A percentile compares a stretch with the other conserved stretches of the same genome.
phyloP scores from a whole-genome alignment of 23 red algal species.

The Gracilaria gracilis region DNA sequence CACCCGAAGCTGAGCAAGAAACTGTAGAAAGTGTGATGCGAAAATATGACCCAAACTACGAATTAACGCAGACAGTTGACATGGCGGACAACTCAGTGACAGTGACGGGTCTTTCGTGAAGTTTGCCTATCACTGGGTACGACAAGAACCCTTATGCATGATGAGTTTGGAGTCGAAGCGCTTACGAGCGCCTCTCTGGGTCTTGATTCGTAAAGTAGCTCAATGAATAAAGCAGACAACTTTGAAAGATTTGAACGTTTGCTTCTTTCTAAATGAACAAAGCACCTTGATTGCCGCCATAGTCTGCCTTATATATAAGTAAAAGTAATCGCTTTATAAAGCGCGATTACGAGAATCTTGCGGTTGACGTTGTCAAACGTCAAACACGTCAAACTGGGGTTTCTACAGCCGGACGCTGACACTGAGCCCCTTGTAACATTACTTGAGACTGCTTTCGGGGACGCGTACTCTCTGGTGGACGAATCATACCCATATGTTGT shows the following conservation, averaged over 20 bases:
- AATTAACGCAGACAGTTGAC: no score
- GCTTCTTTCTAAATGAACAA: conserved; percentile 47
- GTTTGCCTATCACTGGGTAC: no score
- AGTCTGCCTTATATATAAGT: no score
- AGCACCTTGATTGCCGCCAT: conserved; percentile 82
- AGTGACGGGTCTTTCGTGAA: no score
- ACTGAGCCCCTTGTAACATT: conserved; percentile 73
- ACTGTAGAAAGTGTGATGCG: no score
- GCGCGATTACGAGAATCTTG: conserved; percentile 79
- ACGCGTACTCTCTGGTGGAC: conserved; percentile 79
- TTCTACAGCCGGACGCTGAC: conserved; percentile 80
- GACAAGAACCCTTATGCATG: no score
- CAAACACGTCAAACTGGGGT: conserved; percentile 87
- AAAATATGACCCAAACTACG: no score
- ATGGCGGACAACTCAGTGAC: no score
- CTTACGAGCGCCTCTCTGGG: conserved; percentile 86
- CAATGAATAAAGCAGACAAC: conserved; percentile 76
- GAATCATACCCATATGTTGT: conserved; percentile 93
- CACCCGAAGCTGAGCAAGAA: no score
- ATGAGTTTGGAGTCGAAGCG: conserved; percentile 51
- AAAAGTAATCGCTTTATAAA: no score
- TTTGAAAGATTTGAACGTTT: conserved; percentile 73
- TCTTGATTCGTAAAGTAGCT: conserved; percentile 77
- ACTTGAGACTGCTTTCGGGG: conserved; percentile 77
- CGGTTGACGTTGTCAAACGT: conserved; percentile 85